These are phyloP conservation scores for Hypoxylon sp. DNA, from an alignment of 2,329 filamentous ascomycete genomes.

Conservation along the genomic window DNA sequence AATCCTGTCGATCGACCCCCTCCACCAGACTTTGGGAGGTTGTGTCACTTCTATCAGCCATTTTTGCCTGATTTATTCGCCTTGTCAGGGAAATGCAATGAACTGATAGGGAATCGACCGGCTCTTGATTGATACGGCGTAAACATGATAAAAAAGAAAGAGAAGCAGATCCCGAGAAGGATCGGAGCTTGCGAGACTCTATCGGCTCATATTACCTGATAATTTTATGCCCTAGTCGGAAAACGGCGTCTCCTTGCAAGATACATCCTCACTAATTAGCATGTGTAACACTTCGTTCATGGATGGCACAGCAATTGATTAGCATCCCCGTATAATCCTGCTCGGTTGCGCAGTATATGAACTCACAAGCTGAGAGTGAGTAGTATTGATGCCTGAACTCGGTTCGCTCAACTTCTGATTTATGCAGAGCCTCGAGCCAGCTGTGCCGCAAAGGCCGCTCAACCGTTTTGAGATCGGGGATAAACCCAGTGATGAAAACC, in stretches of 20 bases:
- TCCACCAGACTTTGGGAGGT: constrained; percentile 23
- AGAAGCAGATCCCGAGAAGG: constrained; percentile 24
- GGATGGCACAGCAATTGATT: constrained; percentile 20
- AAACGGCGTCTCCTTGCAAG: constrained; percentile 10
- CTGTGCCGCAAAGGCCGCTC: constrained; percentile 14
- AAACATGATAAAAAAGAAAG: background rate
- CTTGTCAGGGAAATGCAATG: constrained; percentile 25
- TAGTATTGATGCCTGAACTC: constrained; percentile 37
- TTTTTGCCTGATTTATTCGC: constrained; percentile 33
- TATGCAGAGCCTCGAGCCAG: constrained; percentile 32
- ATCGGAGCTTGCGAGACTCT: constrained; percentile 24
- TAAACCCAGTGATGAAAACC: constrained; percentile 13
- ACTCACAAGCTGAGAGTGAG: constrained; percentile 16
- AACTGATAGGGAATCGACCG: constrained; percentile 24
- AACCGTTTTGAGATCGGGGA: constrained; percentile 18
- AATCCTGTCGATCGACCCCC: constrained; percentile 41
- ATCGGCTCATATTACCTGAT: constrained; percentile 22
- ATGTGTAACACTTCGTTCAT: constrained; percentile 24
- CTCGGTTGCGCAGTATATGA: constrained; percentile 22
- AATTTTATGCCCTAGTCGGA: background rate
- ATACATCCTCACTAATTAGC: constrained; percentile 16
- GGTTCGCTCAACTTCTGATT: constrained; percentile 29
- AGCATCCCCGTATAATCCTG: constrained; percentile 37
- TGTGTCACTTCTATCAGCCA: constrained; percentile 22
- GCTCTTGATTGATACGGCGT: constrained; percentile 14